phyloP scores from a whole-genome alignment of 1,139 yeast genomes.

The Saccharomycopsis crataegensis region DNA sequence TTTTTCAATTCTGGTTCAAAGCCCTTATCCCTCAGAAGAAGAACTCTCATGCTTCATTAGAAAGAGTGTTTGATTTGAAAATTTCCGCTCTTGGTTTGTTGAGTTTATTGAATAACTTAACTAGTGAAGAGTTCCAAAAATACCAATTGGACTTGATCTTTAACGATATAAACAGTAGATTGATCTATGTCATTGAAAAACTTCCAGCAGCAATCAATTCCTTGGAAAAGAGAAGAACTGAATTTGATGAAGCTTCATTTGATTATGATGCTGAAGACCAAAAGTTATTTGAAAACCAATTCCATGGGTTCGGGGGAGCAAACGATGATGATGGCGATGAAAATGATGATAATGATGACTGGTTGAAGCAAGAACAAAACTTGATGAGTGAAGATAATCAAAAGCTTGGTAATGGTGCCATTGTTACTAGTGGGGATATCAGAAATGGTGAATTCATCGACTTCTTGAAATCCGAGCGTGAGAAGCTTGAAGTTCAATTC shows the following conservation, averaged over 20 bases:
- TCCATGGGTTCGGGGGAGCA: slow-evolving; percentile 28
- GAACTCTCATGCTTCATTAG: slow-evolving; percentile 27
- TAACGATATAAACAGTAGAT: slow-evolving; percentile 36
- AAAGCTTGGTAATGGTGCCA: not conserved
- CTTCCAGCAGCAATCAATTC: slow-evolving; percentile 66
- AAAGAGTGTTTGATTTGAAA: slow-evolving; percentile 80
- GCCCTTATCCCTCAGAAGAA: slow-evolving; percentile 34
- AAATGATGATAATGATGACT: slow-evolving; percentile 26
- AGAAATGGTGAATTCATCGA: slow-evolving; percentile 10
- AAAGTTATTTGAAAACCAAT: slow-evolving; percentile 31
- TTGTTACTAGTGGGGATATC: not conserved
- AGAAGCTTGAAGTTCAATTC: slow-evolving; percentile 5
- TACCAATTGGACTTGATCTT: slow-evolving; percentile 25
- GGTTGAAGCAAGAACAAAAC: slow-evolving; percentile 14
- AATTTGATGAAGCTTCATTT: slow-evolving; percentile 32
- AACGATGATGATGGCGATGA: slow-evolving; percentile 24
- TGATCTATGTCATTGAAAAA: slow-evolving; percentile 44
- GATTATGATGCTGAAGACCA: slow-evolving; percentile 23
- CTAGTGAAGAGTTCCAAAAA: slow-evolving; percentile 26
- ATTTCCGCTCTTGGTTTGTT: slow-evolving; percentile 63
- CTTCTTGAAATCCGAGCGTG: slow-evolving; percentile 20
- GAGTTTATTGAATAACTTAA: slow-evolving; percentile 34
- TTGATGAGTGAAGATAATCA: not conserved
- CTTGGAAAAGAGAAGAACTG: slow-evolving; percentile 57
- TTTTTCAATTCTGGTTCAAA: slow-evolving; percentile 66